Conservation (phyloP, 192 early-diverging fungal species). For the Coemansia sp. region DNA sequence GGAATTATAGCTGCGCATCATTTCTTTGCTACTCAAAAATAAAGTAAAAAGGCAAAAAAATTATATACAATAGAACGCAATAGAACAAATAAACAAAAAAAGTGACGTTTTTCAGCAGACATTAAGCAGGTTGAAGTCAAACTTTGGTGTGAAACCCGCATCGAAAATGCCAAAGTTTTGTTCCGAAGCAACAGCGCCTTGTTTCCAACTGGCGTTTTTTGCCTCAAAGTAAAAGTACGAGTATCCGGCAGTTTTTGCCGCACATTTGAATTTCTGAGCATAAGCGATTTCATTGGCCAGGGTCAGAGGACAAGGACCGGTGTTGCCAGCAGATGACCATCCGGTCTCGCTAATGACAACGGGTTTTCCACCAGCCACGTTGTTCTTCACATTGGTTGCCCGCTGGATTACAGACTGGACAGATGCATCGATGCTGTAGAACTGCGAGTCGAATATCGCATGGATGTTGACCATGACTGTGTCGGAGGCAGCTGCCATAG, state of each 20-base stretch:
- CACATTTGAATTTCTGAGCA: constrained; percentile 42
- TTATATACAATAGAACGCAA: too few relatives aligned
- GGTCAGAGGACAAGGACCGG: constrained; percentile 34
- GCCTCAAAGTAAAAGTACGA: constrained; percentile 57
- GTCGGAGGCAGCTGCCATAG: constrained; percentile 31
- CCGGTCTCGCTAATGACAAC: constrained; percentile 45
- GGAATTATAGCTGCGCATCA: too few relatives aligned
- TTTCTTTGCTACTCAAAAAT: too few relatives aligned
- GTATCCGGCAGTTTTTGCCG: constrained; percentile 15
- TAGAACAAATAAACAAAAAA: too few relatives aligned
- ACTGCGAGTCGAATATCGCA: constrained; percentile 39
- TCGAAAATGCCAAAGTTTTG: constrained; percentile 17
- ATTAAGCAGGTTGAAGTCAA: constrained; percentile 26
- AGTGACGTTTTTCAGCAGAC: constrained; percentile 30
- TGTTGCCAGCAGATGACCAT: constrained; percentile 42
- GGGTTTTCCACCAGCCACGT: constrained; percentile 34
- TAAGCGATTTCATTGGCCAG: constrained; percentile 33
- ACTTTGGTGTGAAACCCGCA: constrained; percentile 8
- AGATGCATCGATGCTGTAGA: constrained; percentile 26
- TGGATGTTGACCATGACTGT: constrained; percentile 49
- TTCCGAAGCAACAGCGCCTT: constrained; percentile 5
- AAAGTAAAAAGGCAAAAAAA: too few relatives aligned
- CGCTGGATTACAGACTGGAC: constrained; percentile 46
- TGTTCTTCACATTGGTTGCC: constrained; percentile 26
- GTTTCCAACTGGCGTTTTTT: constrained; percentile 51